phyloP scores from a whole-genome alignment of 768 basidiomycete species.

The Auriscalpium vulgare region DNA sequence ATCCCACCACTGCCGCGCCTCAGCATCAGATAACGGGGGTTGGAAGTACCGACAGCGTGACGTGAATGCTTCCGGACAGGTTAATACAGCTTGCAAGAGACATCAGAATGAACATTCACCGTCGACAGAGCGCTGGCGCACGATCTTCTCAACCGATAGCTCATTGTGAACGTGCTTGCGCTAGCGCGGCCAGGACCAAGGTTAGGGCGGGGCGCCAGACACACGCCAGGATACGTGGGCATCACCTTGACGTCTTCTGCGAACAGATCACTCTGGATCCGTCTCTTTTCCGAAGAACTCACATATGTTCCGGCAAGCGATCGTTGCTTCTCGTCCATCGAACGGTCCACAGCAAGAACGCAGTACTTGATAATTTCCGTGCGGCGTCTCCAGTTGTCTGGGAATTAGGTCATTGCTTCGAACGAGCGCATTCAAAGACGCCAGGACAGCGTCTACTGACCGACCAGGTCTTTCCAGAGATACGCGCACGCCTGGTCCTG shows the following conservation, averaged over 20 bases:
- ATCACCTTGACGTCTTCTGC: conserved; percentile 65
- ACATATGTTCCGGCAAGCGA: conserved; percentile 33
- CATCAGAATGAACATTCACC: conserved; percentile 34
- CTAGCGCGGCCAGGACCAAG: conserved; percentile 28
- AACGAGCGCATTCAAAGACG: conserved; percentile 22
- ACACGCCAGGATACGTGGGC: conserved; percentile 9
- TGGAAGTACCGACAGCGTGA: conserved; percentile 75
- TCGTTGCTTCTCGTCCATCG: conserved; percentile 47
- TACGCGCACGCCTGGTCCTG: conserved; percentile 71
- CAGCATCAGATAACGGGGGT: conserved; percentile 52
- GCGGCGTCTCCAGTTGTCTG: conserved; percentile 59
- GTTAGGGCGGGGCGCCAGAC: not conserved
- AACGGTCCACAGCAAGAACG: conserved; percentile 58
- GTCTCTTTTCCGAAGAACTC: conserved; percentile 40
- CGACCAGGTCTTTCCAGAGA: conserved; percentile 73
- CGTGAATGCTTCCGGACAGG: conserved; percentile 50
- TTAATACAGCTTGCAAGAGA: conserved; percentile 6
- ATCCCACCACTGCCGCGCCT: conserved; percentile 52
- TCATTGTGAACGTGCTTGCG: conserved; percentile 72
- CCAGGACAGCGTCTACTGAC: conserved; percentile 26
- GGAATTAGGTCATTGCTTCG: conserved; percentile 27
- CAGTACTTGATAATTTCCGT: conserved; percentile 73
- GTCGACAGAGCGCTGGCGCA: conserved; percentile 61
- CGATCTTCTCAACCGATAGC: conserved; percentile 61
- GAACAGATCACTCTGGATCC: conserved; percentile 48